A percentile compares a stretch with the other conserved stretches of the same genome.
Conservation (phyloP, 352 stramenopile species). For the Phytophthora colocasiae region DNA sequence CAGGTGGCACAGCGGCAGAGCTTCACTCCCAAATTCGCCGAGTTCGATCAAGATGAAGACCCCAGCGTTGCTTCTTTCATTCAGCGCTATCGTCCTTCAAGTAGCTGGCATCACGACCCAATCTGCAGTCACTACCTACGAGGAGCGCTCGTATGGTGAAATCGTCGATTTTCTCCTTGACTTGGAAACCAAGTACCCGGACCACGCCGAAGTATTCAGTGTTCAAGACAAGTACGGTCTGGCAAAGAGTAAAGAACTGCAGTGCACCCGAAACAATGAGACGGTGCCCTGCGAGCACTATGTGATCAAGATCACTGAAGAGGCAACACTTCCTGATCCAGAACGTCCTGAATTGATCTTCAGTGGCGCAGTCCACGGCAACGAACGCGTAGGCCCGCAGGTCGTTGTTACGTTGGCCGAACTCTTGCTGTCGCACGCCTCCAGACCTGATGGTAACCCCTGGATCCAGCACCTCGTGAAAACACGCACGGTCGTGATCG, state of each 20-base stretch:
- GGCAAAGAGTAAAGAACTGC: slow-evolving; percentile 53
- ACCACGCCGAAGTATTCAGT: slow-evolving; percentile 81
- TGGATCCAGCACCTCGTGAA: slow-evolving; percentile 83
- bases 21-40: slow-evolving; percentile 10
- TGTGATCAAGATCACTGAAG: slow-evolving; percentile 87
- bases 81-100: background rate
- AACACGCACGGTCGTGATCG: slow-evolving; percentile 75
- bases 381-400: slow-evolving; percentile 94
- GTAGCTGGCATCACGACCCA: slow-evolving; percentile 5
- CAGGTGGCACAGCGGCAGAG: slow-evolving; percentile 11
- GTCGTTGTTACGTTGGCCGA: slow-evolving; percentile 76
- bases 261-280: slow-evolving; percentile 50
- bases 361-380: slow-evolving; percentile 94
- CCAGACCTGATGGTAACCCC: slow-evolving; percentile 46
- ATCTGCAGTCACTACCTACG: slow-evolving; percentile 30
- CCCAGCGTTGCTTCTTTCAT: slow-evolving; percentile 1
- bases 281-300: slow-evolving; percentile 74
- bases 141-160: slow-evolving; percentile 74
- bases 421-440: slow-evolving; percentile 67
- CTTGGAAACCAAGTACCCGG: slow-evolving; percentile 62
- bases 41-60: slow-evolving; percentile 19
- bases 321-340: slow-evolving; percentile 61
- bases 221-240: slow-evolving; percentile 83
- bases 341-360: slow-evolving; percentile 94
- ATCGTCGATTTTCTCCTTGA: slow-evolving; percentile 69